Evolutionary conservation across 257 asterid species (phyloP), one percentile per base, ranked within the genome.

Genomic region (Paulownia fortunei): DNA sequence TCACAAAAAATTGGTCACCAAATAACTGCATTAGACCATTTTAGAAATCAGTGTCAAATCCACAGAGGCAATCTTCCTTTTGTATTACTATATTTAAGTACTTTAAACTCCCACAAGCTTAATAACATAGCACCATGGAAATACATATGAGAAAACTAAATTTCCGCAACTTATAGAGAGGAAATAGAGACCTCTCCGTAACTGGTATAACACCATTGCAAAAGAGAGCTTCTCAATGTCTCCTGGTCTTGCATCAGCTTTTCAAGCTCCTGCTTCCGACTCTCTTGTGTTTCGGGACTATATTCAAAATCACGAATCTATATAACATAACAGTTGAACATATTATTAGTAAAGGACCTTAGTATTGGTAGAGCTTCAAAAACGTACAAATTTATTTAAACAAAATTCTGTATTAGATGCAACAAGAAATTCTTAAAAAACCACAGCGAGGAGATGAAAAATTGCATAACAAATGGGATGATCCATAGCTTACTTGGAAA

Each of bases 141-240:
- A 23, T 32, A 66, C 41, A 62, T 18, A 24, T 11, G 39, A 27
- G 52, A 15, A 18, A 62, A 71, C 39, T n/a, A 56, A 74, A 72
- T 66, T 71, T 69, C 79, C 72, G 77, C 58, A 76, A 76, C 55
- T 69, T 44, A 51, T 36, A 72, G 72, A 80, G 63, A 42, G 80
- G 63, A 79, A 67, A 59, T 51, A 75, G 70, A 77, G 78, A 92
- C 97, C 97, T 92, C 97, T 71, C 95, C 97, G 26, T 92, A 92
- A 88, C 97, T 92, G 84, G 92, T 86, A 80, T 91, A 91, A 76
- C 94, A 88, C 97, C 95, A 92, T 54, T 89, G 97, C 80, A 92
- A 78, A 55, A 92, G 90, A 75, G 92, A 88, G 88, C 91, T 82
- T 87, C 91, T 91, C 81, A 88, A 52, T 66, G 92, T 58, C 80